Conservation (phyloP, 1,284 basidiomycete genomes). For the Cutaneotrichosporon sp. region DNA sequence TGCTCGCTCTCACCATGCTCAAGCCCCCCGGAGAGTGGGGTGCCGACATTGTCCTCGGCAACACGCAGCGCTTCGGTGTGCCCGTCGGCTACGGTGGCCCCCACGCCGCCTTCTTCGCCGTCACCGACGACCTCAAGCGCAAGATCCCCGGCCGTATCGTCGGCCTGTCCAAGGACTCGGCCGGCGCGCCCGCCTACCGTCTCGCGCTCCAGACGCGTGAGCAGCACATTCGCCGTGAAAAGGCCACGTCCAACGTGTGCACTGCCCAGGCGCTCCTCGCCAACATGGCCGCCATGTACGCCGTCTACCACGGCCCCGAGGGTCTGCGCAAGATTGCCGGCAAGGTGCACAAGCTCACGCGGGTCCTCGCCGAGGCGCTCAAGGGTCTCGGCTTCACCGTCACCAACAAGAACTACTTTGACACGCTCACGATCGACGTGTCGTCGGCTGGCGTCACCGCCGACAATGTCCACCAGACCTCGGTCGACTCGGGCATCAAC, state of each 20-base stretch:
- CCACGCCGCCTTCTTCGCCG: conserved; percentile 93
- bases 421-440: conserved; percentile 85
- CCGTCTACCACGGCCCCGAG: conserved; percentile 89
- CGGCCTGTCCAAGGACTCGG: conserved; percentile 77
- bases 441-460: conserved; percentile 54
- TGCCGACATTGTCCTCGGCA: conserved; percentile 91
- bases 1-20: conserved; percentile 86
- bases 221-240: conserved; percentile 93
- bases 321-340: conserved; percentile 80
- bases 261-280: conserved; percentile 86
- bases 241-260: conserved; percentile 91
- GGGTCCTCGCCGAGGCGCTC: conserved; percentile 66
- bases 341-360: conserved; percentile 85
- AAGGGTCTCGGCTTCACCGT: conserved; percentile 65
- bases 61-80: conserved; percentile 87
- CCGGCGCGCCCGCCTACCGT: conserved; percentile 83
- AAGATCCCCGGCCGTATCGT: conserved; percentile 96
- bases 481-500: conserved; percentile 70
- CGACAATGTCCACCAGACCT: conserved; percentile 64
- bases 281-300: conserved; percentile 97
- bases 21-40: conserved; percentile 98
- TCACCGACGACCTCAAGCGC: conserved; percentile 84
- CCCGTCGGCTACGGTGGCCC: conserved; percentile 86
- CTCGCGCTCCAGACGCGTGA: conserved; percentile 92
- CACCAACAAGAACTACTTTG: conserved; percentile 70